Evolutionary conservation across 2,329 filamentous ascomycete genomes (phyloP).

Genomic region (Emergomyces pasteurianus): DNA sequence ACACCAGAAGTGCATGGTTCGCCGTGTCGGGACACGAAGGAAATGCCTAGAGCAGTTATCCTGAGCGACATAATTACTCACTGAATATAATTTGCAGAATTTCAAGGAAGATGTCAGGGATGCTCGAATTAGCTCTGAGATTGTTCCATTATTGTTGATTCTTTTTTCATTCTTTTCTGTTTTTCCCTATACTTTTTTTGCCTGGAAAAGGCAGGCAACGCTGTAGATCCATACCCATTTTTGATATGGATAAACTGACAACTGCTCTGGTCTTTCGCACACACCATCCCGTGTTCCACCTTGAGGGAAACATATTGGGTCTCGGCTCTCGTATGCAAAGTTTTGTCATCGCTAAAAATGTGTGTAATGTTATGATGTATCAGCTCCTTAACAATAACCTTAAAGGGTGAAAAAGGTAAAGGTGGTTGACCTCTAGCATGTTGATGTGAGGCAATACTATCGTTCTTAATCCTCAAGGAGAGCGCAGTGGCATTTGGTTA

Average conservation of each 20-base stretch:
- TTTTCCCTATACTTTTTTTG: too few relatives aligned
- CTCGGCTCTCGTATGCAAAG: not conserved
- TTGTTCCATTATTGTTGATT: not conserved
- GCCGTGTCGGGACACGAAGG: not conserved
- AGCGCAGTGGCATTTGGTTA: not conserved
- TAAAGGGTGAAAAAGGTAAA: not conserved
- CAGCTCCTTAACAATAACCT: not conserved
- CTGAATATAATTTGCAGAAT: not conserved
- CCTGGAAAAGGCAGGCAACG: not conserved
- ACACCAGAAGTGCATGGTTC: not conserved
- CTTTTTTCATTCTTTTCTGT: too few relatives aligned
- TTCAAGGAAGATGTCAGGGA: not conserved
- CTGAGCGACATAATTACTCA: not conserved
- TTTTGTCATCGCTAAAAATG: not conserved
- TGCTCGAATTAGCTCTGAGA: not conserved
- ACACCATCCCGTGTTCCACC: not conserved
- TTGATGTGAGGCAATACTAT: not conserved
- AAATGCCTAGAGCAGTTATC: not conserved
- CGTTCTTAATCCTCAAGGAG: not conserved
- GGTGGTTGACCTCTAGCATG: not conserved
- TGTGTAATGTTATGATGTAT: not conserved
- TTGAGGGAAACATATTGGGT: not conserved
- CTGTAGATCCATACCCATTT: not conserved
- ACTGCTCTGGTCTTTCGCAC: not conserved
- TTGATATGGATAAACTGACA: not conserved